Conservation (phyloP, 306 rosid genomes). For the Prunus mira region DNA sequence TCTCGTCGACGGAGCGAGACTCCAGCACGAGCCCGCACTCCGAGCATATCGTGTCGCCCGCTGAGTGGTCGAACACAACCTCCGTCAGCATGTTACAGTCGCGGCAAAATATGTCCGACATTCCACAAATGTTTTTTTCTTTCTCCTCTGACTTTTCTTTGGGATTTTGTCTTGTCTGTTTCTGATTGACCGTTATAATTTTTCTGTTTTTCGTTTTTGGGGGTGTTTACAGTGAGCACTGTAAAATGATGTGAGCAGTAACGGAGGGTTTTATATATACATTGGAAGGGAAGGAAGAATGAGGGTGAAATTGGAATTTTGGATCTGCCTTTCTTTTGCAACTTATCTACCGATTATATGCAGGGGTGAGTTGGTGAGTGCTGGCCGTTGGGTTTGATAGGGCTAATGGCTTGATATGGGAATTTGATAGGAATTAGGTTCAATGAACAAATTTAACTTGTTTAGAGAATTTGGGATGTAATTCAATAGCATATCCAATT, state of each 20-base stretch:
- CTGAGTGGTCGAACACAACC: conserved; percentile 66
- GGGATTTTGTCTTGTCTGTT: not conserved
- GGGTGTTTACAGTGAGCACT: not conserved
- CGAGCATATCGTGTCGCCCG: conserved; percentile 65
- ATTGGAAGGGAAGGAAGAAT: not conserved
- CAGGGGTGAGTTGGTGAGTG: not conserved
- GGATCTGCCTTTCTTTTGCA: not conserved
- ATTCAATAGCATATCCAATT: not conserved
- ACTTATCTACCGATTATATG: not conserved
- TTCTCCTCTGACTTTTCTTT: not conserved
- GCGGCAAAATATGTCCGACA: conserved; percentile 70
- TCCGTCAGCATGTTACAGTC: conserved; percentile 72
- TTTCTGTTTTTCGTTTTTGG: not conserved
- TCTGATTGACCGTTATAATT: not conserved
- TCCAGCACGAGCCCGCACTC: conserved; percentile 75
- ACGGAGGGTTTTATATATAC: not conserved
- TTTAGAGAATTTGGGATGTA: not conserved
- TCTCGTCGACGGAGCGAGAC: conserved; percentile 68
- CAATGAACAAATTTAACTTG: not conserved
- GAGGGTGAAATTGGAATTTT: not conserved
- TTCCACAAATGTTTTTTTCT: conserved; percentile 3
- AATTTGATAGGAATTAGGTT: not conserved
- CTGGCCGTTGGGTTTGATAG: not conserved
- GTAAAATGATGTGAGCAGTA: not conserved
- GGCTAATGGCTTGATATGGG: not conserved